A percentile compares a stretch with the other conserved stretches of the same genome.
Evolutionary conservation across 2,329 filamentous ascomycete genomes (phyloP).

Genomic region (Fusarium sp.): DNA sequence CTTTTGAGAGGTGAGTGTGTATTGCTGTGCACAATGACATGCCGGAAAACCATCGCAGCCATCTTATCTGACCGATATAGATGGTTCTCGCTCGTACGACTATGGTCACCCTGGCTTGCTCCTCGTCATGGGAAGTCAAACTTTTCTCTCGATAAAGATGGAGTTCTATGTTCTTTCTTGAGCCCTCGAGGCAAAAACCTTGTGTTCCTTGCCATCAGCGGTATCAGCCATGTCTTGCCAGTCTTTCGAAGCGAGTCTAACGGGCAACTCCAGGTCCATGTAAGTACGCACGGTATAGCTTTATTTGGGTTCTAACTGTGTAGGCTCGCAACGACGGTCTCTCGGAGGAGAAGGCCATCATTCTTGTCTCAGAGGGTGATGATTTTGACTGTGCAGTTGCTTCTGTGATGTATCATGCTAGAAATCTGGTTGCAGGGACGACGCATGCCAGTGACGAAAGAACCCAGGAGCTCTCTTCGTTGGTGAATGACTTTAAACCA

Average conservation of each 20-base stretch:
- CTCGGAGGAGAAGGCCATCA: slow-evolving; percentile 66
- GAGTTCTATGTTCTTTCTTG: slow-evolving; percentile 83
- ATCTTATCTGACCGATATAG: slow-evolving; percentile 54
- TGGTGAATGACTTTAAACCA: slow-evolving; percentile 65
- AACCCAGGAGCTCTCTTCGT: slow-evolving; percentile 61
- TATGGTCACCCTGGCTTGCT: slow-evolving; percentile 88
- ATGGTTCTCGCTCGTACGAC: slow-evolving; percentile 86
- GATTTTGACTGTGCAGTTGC: slow-evolving; percentile 83
- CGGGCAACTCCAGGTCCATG: slow-evolving; percentile 78
- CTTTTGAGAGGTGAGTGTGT: slow-evolving; percentile 65
- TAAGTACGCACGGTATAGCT: slow-evolving; percentile 50
- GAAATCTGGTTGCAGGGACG: slow-evolving; percentile 63
- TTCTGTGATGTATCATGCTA: slow-evolving; percentile 89
- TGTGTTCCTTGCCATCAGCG: slow-evolving; percentile 84
- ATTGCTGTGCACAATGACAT: not conserved
- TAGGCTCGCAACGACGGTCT: slow-evolving; percentile 77
- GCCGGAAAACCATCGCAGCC: not conserved
- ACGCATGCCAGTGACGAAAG: slow-evolving; percentile 61
- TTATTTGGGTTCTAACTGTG: slow-evolving; percentile 25
- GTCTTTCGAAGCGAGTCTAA: slow-evolving; percentile 75
- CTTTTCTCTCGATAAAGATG: slow-evolving; percentile 82
- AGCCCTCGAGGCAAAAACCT: slow-evolving; percentile 79
- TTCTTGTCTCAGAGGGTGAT: slow-evolving; percentile 80
- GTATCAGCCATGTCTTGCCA: slow-evolving; percentile 78
- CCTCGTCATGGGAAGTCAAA: slow-evolving; percentile 83